Base-by-base conservation (phyloP, 306 rosid species). In the Sphenostylis stenocarpa region DNA sequence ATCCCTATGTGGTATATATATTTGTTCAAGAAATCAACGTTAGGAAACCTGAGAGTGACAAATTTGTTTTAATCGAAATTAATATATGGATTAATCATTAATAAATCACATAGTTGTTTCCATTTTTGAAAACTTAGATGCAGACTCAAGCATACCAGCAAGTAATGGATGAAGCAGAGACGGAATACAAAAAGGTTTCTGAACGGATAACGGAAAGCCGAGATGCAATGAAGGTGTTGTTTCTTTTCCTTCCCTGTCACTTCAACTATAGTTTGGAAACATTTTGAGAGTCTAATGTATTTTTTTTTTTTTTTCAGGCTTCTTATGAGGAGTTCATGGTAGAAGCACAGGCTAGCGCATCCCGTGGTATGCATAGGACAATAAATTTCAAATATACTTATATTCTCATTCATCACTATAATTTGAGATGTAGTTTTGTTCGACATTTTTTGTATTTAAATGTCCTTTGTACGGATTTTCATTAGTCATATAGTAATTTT, bases 131-230 rank as follows among this genome's bases (percentile, higher is more conserved):
- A 45, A 52, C 47, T 66, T 73, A 91, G 98, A 88, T 87, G 84
- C 98, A 93, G 85, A 90, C 63, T 77, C 94, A 91, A 84, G 79
- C 91, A 74, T 86, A 91, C 66, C 92, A 88, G 64, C 89, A 91
- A 83, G 79, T 83, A 70, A 86, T 87, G 74, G 96, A 87, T 24
- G 95, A 90, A 85, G 85, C 85, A 45, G 97, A 89, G 76, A 90
- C 89, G 86, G 97, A 90, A 47, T 80, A 85, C 65, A 92, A 87
- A 79, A 90, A 83, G 80, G 77, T 88, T 38, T 89, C 91, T 34
- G 86, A 85, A 67, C 77, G 96, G 79, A 89, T 92, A 43, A 63
- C 77, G 1, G 88, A 92, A 86, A 88, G 91, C 80, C 84, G 84
- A 80, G 96, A 92, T 49, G 88, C 91, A 48, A 86, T 92, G 93